Conservation (phyloP, 495 filamentous ascomycete species). For the Astrothelium subdiscretum region DNA sequence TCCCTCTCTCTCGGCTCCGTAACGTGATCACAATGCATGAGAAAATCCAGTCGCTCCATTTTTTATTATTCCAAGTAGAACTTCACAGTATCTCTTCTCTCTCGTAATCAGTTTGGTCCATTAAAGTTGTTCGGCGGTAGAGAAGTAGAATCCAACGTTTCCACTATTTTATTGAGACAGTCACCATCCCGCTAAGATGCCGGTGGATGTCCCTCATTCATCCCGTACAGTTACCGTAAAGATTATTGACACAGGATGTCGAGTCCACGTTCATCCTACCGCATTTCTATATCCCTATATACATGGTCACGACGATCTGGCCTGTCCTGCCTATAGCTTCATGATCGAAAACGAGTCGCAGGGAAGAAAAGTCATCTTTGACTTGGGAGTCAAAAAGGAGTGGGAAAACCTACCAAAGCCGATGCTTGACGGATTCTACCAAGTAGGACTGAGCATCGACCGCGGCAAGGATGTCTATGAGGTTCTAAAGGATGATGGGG, state of each 20-base stretch:
- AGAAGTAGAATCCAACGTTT: not conserved
- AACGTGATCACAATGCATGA: not conserved
- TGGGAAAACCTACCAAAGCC: not conserved
- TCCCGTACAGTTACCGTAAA: not conserved
- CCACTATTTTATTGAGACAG: not conserved
- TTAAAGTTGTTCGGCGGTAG: not conserved
- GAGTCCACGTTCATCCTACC: constrained; percentile 9
- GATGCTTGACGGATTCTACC: not conserved
- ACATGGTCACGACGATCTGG: constrained; percentile 22
- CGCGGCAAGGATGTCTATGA: not conserved
- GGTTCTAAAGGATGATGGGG: not conserved
- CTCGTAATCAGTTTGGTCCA: not conserved
- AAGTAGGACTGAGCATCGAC: not conserved
- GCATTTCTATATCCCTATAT: constrained; percentile 1
- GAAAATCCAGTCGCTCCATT: not conserved
- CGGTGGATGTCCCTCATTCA: not conserved
- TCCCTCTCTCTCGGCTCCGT: not conserved
- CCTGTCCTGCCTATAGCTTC: constrained; percentile 23
- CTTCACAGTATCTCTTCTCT: not conserved
- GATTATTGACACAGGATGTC: not conserved
- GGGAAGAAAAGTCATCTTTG: not conserved
- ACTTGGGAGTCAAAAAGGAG: not conserved
- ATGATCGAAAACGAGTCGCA: not conserved
- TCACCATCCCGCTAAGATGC: not conserved
- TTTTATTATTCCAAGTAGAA: not conserved